phyloP scores from a whole-genome alignment of 2,329 filamentous ascomycete species.

The Taxawa tesnikishii region DNA sequence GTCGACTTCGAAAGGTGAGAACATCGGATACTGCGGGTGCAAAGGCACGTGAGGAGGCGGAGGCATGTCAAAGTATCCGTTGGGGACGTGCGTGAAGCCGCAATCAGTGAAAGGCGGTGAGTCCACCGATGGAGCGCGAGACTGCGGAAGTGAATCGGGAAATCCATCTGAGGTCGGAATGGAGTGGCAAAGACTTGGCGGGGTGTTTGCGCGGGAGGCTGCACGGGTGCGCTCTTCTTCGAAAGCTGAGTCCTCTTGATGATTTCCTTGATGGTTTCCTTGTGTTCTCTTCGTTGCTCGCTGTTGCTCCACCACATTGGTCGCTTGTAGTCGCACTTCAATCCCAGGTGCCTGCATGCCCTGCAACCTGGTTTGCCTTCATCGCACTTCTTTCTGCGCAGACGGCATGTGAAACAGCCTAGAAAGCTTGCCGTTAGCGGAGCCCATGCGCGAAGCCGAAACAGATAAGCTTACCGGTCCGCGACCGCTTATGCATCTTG shows the following conservation, averaged over 20 bases:
- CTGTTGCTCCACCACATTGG: slow-evolving; percentile 97
- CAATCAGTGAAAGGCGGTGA: slow-evolving; percentile 57
- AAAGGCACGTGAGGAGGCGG: slow-evolving; percentile 29
- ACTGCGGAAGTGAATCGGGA: slow-evolving; percentile 61
- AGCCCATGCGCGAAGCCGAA: slow-evolving; percentile 53
- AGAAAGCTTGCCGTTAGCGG: slow-evolving; percentile 18
- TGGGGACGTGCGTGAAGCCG: slow-evolving; percentile 52
- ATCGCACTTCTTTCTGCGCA: slow-evolving; percentile 59
- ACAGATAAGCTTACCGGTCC: slow-evolving; percentile 64
- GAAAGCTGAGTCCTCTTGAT: slow-evolving; percentile 95
- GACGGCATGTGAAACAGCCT: slow-evolving; percentile 57
- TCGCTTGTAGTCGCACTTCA: slow-evolving; percentile 91
- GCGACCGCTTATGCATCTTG: slow-evolving; percentile 88
- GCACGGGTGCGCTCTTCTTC: slow-evolving; percentile 60
- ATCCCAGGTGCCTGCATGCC: slow-evolving; percentile 58
- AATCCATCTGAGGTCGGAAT: slow-evolving; percentile 70
- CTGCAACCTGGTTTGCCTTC: slow-evolving; percentile 52
- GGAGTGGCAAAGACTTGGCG: slow-evolving; percentile 69
- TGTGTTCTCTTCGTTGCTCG: slow-evolving; percentile 72
- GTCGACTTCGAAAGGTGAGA: slow-evolving; percentile 80
- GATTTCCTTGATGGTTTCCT: slow-evolving; percentile 91
- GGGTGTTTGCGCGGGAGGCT: slow-evolving; percentile 45
- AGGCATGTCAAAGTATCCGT: slow-evolving; percentile 51
- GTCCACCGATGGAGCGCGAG: slow-evolving; percentile 65
- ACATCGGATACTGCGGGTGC: slow-evolving; percentile 44